These are phyloP conservation scores for Eudorina sp. DNA, from an alignment of 139 green algal genomes.

Conservation along the genomic window DNA sequence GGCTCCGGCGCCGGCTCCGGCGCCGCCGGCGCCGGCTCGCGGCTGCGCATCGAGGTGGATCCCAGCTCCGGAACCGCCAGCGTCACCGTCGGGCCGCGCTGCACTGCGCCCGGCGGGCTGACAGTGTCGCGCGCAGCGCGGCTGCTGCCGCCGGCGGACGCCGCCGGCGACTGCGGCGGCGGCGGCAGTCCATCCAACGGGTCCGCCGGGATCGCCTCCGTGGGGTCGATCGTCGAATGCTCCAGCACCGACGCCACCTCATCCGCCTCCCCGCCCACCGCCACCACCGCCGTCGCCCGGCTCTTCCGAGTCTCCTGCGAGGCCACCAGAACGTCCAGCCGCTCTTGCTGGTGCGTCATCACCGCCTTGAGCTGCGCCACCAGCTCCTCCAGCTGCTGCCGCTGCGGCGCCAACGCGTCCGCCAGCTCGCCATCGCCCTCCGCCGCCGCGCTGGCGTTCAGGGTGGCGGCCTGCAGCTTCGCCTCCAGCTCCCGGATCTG, in stretches of 20 bases:
- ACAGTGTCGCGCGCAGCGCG: not conserved
- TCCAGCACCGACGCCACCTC: not conserved
- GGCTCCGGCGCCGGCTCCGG: not conserved
- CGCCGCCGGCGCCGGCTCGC: not conserved
- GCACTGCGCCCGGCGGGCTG: not conserved
- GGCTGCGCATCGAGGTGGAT: too few species aligned
- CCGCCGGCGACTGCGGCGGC: not conserved
- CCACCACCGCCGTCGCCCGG: not conserved
- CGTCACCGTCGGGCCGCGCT: not conserved
- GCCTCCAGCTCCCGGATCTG: conserved; percentile 27
- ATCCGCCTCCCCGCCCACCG: not conserved
- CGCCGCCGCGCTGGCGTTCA: not conserved
- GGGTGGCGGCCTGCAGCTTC: not conserved
- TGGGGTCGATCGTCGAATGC: not conserved
- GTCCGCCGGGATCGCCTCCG: not conserved
- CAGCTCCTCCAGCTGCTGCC: conserved; percentile 35
- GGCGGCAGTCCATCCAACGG: not conserved
- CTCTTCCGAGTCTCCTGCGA: not conserved
- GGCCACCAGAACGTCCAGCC: conserved; percentile 12
- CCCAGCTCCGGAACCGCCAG: not conserved
- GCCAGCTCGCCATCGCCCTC: not conserved
- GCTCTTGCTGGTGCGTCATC: conserved; percentile 8
- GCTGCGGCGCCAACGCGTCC: conserved; percentile 30
- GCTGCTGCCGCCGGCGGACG: not conserved
- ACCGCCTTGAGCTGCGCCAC: not conserved